phyloP scores from a whole-genome alignment of 441 rosid species.

The Eutrema salsugineum region DNA sequence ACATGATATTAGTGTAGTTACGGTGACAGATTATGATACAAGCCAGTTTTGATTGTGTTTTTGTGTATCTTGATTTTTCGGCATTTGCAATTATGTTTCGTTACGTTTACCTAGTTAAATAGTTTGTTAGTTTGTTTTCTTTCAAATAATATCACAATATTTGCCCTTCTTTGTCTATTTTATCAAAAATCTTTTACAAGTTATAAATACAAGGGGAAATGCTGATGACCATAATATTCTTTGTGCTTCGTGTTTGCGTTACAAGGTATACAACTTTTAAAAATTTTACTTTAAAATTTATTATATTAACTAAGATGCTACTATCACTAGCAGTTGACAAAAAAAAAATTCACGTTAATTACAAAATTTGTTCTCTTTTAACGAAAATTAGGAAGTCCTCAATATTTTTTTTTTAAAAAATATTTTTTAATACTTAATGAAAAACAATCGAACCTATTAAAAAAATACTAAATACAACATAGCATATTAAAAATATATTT shows the following conservation, averaged over 20 bases:
- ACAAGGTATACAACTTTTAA: neutral
- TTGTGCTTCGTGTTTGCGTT: neutral
- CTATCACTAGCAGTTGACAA: neutral
- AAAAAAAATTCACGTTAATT: neutral
- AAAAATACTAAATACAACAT: too few species aligned
- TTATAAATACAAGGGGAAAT: neutral
- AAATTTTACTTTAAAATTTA: neutral
- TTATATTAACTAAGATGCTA: neutral
- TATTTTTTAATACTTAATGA: too few species aligned
- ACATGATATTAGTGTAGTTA: neutral
- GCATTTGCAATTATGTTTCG: neutral
- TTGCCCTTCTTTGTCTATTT: too few species aligned
- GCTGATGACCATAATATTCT: neutral
- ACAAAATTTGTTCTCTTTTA: too few species aligned
- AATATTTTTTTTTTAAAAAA: too few species aligned
- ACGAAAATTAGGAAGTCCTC: too few species aligned
- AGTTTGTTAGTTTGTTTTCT: neutral
- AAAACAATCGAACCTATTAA: too few species aligned
- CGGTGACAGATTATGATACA: neutral
- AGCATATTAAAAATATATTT: too few species aligned
- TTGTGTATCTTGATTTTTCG: too few species aligned
- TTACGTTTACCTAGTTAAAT: neutral
- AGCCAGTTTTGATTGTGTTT: neutral
- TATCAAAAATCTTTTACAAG: too few species aligned
- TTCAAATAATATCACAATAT: neutral